Evolutionary conservation across 2,329 filamentous ascomycete species (phyloP).

Genomic region (Monosporascus sp.): DNA sequence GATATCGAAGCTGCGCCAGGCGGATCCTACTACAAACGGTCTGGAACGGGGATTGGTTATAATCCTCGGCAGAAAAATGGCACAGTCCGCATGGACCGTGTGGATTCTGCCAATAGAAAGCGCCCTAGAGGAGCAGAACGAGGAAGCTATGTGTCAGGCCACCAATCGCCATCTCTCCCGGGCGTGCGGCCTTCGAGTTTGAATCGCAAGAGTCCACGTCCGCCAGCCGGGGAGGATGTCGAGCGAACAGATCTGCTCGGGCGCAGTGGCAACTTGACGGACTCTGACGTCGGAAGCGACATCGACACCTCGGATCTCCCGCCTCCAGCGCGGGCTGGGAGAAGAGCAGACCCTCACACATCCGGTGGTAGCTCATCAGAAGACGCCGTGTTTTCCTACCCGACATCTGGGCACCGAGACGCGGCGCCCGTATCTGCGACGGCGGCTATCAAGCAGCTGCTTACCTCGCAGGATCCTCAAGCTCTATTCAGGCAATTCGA

Average conservation of each 20-base stretch:
- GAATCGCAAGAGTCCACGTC: conserved; percentile 47
- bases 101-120: conserved; percentile 31
- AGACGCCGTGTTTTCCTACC: conserved; percentile 29
- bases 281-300: conserved; percentile 58
- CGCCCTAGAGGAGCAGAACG: conserved; percentile 26
- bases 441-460: conserved; percentile 73
- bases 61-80: conserved; percentile 60
- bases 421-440: conserved; percentile 59
- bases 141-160: conserved; percentile 49
- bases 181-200: conserved; percentile 40
- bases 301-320: conserved; percentile 64
- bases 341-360: conserved; percentile 30
- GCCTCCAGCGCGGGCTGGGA: conserved; percentile 44
- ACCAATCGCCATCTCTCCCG: conserved; percentile 42
- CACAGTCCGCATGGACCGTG: conserved; percentile 52
- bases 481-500: conserved; percentile 89
- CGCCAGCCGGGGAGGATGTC: conserved; percentile 35
- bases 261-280: conserved; percentile 39
- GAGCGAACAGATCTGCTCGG: conserved; percentile 55
- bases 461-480: conserved; percentile 81
- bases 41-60: conserved; percentile 72
- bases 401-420: conserved; percentile 28
- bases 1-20: conserved; percentile 78
- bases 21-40: conserved; percentile 75
- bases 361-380: conserved; percentile 22